Percentiles rank a stretch among this genome's conserved stretches.
Evolutionary conservation across 495 filamentous ascomycete genomes (phyloP).

Genomic region (Pseudevernia furfuracea): DNA sequence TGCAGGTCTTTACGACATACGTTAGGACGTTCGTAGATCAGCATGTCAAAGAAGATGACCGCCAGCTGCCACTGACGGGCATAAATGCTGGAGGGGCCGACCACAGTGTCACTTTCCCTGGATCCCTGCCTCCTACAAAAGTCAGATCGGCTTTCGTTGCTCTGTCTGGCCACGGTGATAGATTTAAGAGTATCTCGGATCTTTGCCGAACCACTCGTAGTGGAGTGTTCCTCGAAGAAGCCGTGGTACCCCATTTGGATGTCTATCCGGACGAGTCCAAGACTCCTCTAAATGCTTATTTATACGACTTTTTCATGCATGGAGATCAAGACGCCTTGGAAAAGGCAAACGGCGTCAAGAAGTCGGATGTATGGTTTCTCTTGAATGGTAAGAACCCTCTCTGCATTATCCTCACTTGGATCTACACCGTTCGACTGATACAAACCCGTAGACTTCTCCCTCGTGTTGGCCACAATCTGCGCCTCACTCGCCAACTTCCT

Average conservation of each 20-base stretch:
- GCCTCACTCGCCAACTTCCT: conserved; percentile 49
- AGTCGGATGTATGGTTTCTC: conserved; percentile 58
- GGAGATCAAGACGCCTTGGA: conserved; percentile 50
- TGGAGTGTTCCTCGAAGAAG: conserved; percentile 64
- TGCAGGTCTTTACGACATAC: conserved; percentile 57
- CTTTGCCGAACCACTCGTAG: conserved; percentile 54
- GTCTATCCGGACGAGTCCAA: conserved; percentile 45
- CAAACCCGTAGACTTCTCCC: conserved; percentile 52
- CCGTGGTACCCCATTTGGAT: conserved; percentile 58
- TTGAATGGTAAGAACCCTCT: conserved; percentile 36
- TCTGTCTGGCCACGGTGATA: conserved; percentile 58
- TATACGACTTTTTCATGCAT: conserved; percentile 69
- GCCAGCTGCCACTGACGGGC: conserved; percentile 51
- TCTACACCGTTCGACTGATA: conserved; percentile 1
- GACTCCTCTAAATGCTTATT: conserved; percentile 57
- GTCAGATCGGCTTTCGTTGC: conserved; percentile 61
- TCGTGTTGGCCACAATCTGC: conserved; percentile 59
- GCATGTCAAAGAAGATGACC: conserved; percentile 46
- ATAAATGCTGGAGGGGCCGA: conserved; percentile 36
- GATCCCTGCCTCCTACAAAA: conserved; percentile 23
- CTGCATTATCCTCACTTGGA: too few relatives aligned
- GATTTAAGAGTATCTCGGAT: conserved; percentile 53
- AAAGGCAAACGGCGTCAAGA: conserved; percentile 51
- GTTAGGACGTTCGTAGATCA: conserved; percentile 60
- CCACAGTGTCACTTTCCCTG: conserved; percentile 10